Base-by-base conservation (phyloP, 2,329 filamentous ascomycete species). In the Ophiocordyceps camponoti-floridani region DNA sequence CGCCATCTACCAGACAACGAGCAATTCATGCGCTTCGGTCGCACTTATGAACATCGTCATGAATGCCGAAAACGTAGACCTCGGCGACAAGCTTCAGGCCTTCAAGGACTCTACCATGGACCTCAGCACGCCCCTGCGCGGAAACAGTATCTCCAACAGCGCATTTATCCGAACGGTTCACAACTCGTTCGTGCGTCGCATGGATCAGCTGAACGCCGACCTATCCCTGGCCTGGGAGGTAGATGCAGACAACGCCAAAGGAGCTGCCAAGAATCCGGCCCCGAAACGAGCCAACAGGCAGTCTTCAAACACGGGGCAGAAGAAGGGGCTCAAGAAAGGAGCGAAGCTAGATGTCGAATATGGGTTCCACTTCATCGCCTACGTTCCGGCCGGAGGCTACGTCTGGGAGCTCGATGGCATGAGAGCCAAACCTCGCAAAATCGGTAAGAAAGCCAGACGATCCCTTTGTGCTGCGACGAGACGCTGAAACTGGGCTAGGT, bases 1-100 rank as follows among this genome's bases (percentile, higher is more conserved):
- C 9, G 31, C 33, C 28, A 12, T 27, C 9, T 31, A 19, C 6
- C 11, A 89, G 80, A 86, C 84, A 1, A 81, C 78, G 0, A 72
- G 75, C 45, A 94, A 94, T 60, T 82, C 86, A 26, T 98, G 91
- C 62, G 91, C 86, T 18, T 91, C 85, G n/a, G 77, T 95, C 41
- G 87, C 91, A 4, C 69, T 96, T 51, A 72, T 95, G 53, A 96
- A 96, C 54, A 94, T 95, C 48, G 67, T 94, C 56, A 93, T 94
- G 75, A 96, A 96, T 56, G 71, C 79, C 23, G 65, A 75, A 0
- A 68, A 66, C 0, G 61, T 86, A 4, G 63, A 77, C 11, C 70
- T 95, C 6, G 86, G 87, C 4, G 63, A 75, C n/a, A 69, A 79
- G 47, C 70, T 96, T 1, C 61, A 68, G 27, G 63, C 68, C 13